Conservation (phyloP, 768 basidiomycete species). For the Lyophyllum shimeji region DNA sequence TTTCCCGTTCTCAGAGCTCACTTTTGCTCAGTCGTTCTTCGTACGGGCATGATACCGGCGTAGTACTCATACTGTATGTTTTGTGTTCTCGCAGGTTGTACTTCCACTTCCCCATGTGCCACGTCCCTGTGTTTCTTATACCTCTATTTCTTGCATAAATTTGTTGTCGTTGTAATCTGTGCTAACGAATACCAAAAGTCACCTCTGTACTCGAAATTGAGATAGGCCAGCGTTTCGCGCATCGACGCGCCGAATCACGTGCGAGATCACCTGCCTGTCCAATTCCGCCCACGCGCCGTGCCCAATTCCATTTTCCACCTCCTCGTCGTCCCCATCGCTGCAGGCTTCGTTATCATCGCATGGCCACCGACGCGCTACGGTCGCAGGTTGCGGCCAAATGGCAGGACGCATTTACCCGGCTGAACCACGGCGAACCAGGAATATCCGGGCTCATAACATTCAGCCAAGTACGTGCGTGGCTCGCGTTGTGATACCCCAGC, state of each 20-base stretch:
- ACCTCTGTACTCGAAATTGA: too few relatives aligned
- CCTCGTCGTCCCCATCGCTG: not conserved
- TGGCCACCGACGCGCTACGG: slow-evolving; percentile 64
- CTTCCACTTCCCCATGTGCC: not conserved
- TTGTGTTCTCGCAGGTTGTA: not conserved
- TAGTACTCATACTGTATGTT: not conserved
- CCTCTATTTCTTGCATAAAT: not conserved
- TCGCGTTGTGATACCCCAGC: not conserved
- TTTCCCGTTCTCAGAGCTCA: not conserved
- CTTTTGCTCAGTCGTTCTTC: not conserved
- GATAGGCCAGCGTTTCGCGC: too few relatives aligned
- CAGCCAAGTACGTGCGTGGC: slow-evolving; percentile 46
- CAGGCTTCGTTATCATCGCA: slow-evolving; percentile 15
- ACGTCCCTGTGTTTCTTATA: not conserved
- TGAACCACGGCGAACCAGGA: slow-evolving; percentile 58
- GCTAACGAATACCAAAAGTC: too few relatives aligned
- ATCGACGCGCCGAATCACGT: not conserved
- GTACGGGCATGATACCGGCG: not conserved
- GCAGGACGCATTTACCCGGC: slow-evolving; percentile 66
- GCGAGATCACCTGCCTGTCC: not conserved
- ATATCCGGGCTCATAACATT: slow-evolving; percentile 65
- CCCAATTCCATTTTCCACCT: not conserved
- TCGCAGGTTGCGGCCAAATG: slow-evolving; percentile 69
- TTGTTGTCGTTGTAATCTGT: not conserved
- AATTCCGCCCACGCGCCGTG: not conserved